These are phyloP conservation scores for Cordyceps fumosorosea DNA, from an alignment of 2,329 filamentous ascomycete species.

Conservation along the genomic window DNA sequence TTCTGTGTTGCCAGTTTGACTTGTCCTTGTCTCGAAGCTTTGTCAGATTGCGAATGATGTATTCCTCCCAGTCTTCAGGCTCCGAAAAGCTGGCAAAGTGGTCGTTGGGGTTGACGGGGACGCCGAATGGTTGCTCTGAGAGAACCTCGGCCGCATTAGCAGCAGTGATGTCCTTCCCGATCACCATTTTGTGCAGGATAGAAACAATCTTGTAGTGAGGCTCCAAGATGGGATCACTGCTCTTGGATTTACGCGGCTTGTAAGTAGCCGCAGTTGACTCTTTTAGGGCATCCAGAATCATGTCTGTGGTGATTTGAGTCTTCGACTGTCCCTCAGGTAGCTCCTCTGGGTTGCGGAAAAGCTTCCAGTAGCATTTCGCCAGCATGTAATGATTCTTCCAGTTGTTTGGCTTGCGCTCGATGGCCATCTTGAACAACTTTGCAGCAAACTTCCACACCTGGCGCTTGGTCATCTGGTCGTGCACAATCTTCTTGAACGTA, in stretches of 20 bases:
- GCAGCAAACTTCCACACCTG: slow-evolving; percentile 57
- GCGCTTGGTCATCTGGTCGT: slow-evolving; percentile 52
- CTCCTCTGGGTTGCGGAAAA: slow-evolving; percentile 46
- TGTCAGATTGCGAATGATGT: slow-evolving; percentile 44
- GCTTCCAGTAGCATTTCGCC: slow-evolving; percentile 57
- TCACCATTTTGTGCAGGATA: slow-evolving; percentile 73
- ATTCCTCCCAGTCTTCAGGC: slow-evolving; percentile 54
- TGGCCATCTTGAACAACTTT: slow-evolving; percentile 49
- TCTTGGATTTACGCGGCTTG: slow-evolving; percentile 46
- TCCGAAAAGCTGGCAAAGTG: slow-evolving; percentile 29
- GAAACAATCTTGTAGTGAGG: slow-evolving; percentile 89
- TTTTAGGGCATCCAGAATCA: slow-evolving; percentile 44
- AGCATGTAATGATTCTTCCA: slow-evolving; percentile 58
- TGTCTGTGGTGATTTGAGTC: slow-evolving; percentile 26
- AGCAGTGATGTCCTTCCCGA: slow-evolving; percentile 40
- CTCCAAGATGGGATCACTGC: slow-evolving; percentile 74
- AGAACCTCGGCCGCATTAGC: slow-evolving; percentile 46
- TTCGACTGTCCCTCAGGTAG: slow-evolving; percentile 36
- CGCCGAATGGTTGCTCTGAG: slow-evolving; percentile 48
- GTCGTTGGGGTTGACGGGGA: slow-evolving; percentile 27
- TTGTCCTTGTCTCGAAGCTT: slow-evolving; percentile 68
- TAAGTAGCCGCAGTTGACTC: slow-evolving; percentile 44
- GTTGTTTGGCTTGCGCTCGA: slow-evolving; percentile 45
- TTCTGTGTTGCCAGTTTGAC: slow-evolving; percentile 91
- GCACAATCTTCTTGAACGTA: slow-evolving; percentile 46